Percentiles rank a stretch among this genome's conserved stretches.
These are phyloP conservation scores for Erodium chrysanthum DNA, from an alignment of 441 rosid species.

Conservation along the genomic window DNA sequence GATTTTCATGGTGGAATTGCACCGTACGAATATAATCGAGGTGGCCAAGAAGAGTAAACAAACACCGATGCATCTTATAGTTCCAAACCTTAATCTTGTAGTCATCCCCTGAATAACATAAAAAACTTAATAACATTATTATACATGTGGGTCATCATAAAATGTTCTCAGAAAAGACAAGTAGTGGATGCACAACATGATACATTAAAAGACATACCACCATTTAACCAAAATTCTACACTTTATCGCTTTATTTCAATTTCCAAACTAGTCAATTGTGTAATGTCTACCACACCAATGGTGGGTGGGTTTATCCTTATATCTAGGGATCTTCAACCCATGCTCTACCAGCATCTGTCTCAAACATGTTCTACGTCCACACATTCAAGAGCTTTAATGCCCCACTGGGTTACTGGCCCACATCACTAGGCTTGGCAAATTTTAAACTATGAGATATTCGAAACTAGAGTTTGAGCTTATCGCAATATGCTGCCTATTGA, in stretches of 20 bases:
- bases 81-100: conserved; percentile 89
- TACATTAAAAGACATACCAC: background rate
- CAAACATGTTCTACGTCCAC: too few species aligned
- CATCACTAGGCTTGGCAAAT: too few species aligned
- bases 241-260: background rate
- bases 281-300: too few species aligned
- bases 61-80: conserved; percentile 69
- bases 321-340: too few species aligned
- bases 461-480: background rate
- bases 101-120: conserved; percentile 48
- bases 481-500: too few species aligned
- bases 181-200: background rate
- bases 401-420: too few species aligned
- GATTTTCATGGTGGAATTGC: conserved; percentile 77
- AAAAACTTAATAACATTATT: conserved; percentile 6
- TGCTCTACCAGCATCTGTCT: too few species aligned
- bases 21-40: conserved; percentile 84
- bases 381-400: too few species aligned
- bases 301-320: too few species aligned
- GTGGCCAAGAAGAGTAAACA: conserved; percentile 82
- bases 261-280: too few species aligned
- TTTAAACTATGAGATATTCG: background rate
- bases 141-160: background rate
- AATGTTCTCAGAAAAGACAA: background rate
- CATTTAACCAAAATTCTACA: background rate